These are phyloP conservation scores for Pterothamnion heteromorphum DNA, from an alignment of 31 red algal genomes.

Conservation along the genomic window DNA sequence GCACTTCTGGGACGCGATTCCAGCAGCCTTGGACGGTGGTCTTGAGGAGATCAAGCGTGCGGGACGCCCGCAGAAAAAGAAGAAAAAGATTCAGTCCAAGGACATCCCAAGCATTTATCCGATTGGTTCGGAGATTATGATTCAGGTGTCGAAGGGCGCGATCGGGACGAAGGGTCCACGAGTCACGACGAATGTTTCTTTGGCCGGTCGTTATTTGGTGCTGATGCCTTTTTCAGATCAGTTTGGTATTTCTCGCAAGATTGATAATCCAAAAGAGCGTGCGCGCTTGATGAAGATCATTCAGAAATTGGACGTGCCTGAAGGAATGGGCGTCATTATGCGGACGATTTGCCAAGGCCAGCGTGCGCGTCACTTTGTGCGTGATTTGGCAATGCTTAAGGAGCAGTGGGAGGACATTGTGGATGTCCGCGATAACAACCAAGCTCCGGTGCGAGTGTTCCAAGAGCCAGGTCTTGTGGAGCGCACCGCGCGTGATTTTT, in stretches of 20 bases:
- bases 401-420: neutral
- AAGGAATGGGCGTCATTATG: neutral
- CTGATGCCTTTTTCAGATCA: neutral
- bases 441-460: neutral
- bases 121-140: neutral
- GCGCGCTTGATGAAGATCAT: neutral
- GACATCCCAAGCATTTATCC: neutral
- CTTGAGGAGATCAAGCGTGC: neutral
- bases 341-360: neutral
- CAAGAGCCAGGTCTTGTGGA: neutral
- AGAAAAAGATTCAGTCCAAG: neutral
- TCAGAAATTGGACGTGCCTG: neutral
- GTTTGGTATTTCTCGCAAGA: neutral
- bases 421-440: neutral
- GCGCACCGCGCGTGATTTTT: neutral
- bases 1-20: neutral
- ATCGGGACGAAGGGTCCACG: neutral
- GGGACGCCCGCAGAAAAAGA: neutral
- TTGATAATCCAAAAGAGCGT: neutral
- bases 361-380: neutral
- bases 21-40: neutral
- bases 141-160: neutral
- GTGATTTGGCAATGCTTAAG: neutral
- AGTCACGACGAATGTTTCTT: neutral
- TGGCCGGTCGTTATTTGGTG: neutral